Percentiles rank a stretch among this genome's conserved stretches.
Evolutionary conservation across 257 asterid species (phyloP).

Genomic region (Knoxia roxburghii): DNA sequence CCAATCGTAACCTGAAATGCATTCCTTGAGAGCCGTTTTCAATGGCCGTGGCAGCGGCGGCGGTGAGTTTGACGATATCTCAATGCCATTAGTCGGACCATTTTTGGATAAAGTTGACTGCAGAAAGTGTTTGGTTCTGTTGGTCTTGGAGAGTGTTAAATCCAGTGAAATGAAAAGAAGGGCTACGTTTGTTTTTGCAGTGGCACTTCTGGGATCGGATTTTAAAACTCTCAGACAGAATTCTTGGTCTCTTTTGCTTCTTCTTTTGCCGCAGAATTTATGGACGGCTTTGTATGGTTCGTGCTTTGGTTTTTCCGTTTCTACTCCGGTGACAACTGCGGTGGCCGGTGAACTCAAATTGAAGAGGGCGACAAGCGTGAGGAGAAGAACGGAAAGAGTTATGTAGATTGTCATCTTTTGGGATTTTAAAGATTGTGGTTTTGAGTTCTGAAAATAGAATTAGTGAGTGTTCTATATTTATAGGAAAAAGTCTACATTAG

Average conservation of each 20-base stretch:
- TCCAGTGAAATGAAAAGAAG: slow-evolving; percentile 8
- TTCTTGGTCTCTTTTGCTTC: background rate
- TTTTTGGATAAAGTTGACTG: background rate
- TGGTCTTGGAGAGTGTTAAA: background rate
- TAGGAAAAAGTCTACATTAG: background rate
- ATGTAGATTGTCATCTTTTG: background rate
- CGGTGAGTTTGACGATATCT: too few species aligned
- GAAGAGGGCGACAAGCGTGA: background rate
- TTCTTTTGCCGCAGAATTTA: slow-evolving; percentile 12
- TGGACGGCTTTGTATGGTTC: background rate
- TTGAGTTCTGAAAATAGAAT: too few species aligned
- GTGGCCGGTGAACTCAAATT: background rate
- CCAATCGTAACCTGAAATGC: background rate
- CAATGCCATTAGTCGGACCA: background rate
- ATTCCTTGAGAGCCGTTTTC: background rate
- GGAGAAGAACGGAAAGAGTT: background rate
- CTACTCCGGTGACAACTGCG: background rate
- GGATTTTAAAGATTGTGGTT: background rate
- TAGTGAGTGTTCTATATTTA: too few species aligned
- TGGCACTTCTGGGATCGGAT: background rate
- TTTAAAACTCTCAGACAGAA: slow-evolving; percentile 8
- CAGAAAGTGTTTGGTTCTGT: background rate
- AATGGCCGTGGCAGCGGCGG: background rate
- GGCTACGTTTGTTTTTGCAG: background rate
- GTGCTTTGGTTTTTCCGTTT: background rate